Percentiles rank a stretch among this genome's conserved stretches.
Evolutionary conservation across 129 eudicot genomes (phyloP).

Genomic region (Ambrosia trifida): DNA sequence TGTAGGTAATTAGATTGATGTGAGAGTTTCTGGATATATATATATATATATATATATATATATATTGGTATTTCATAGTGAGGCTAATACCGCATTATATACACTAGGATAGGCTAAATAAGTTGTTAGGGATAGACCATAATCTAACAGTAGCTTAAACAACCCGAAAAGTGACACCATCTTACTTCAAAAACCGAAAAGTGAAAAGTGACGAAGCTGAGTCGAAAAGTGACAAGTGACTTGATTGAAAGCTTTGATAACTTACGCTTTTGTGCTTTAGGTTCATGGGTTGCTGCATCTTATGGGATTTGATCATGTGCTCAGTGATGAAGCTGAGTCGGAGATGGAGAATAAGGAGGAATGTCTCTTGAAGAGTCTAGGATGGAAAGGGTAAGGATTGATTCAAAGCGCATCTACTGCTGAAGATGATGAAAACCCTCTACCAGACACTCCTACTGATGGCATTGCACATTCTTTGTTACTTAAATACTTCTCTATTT

Average conservation of each 20-base stretch:
- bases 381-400: slow-evolving; percentile 92
- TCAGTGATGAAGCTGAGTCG: slow-evolving; percentile 85
- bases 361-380: slow-evolving; percentile 70
- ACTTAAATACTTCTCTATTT: slow-evolving; percentile 1
- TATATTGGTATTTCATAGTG: neutral
- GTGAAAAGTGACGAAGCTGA: too few species aligned
- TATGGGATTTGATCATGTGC: slow-evolving; percentile 91
- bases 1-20: neutral
- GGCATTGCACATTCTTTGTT: slow-evolving; percentile 44
- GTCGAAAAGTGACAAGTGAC: too few species aligned
- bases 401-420: slow-evolving; percentile 68
- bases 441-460: slow-evolving; percentile 33
- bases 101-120: neutral
- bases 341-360: slow-evolving; percentile 90
- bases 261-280: slow-evolving; percentile 31
- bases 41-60: too few species aligned
- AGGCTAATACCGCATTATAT: neutral
- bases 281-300: slow-evolving; percentile 94
- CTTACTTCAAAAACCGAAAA: neutral
- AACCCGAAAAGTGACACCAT: neutral
- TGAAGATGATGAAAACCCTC: slow-evolving; percentile 45
- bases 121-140: neutral
- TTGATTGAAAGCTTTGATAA: neutral
- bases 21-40: neutral
- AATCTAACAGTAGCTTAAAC: neutral